Evolutionary conservation across 169 alveolate species (phyloP), one percentile per base, ranked within the genome.

Genomic region (Plasmodium malariae): DNA sequence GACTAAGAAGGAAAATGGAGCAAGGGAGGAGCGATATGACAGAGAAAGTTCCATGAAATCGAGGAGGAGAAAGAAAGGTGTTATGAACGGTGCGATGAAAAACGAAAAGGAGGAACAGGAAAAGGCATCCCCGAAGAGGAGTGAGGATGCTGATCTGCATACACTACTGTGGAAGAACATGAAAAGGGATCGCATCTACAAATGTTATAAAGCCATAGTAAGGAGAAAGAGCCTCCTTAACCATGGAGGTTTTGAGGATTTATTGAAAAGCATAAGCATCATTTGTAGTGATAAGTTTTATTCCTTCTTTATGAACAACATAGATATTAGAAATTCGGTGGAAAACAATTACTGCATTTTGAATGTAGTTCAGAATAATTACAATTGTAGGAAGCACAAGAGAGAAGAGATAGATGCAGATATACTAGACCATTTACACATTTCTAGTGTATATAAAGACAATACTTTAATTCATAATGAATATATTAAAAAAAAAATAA

Each of bases 401-500:
- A 24, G 14, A 54, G 57, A 5, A 51, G 55, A 72, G n/a, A n/a
- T n/a, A 40, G 68, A 51, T 1, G 6, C 48, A 70, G 0, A 74
- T 48, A 59, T 28, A 34, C 45, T 49, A 0, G 69, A 55, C 5
- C 37, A 21, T 21, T 0, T 74, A 32, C 49, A 62, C 40, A 48
- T 78, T 14, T 36, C 55, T 14, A 49, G 78, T 6, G 14, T 78
- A 26, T 24, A 63, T 36, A 78, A 43, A 37, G 89, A 78, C 7
- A 62, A 32, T 24, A 43, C 89, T 4, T 54, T 78, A 78, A 55
- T 78, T n/a, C 74, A 78, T 63, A 78, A 78, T 54, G 89, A 78
- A 32, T 78, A 78, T 63, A 78, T 78, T 3, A 78, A 63, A 78
- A 78, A 78, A 45, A 78, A 78, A 78, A 78, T 78, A n/a, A 78